Percentiles rank a stretch among this genome's conserved stretches.
Evolutionary conservation across 495 filamentous ascomycete species (phyloP).

Genomic region (Articulospora tetracladia): DNA sequence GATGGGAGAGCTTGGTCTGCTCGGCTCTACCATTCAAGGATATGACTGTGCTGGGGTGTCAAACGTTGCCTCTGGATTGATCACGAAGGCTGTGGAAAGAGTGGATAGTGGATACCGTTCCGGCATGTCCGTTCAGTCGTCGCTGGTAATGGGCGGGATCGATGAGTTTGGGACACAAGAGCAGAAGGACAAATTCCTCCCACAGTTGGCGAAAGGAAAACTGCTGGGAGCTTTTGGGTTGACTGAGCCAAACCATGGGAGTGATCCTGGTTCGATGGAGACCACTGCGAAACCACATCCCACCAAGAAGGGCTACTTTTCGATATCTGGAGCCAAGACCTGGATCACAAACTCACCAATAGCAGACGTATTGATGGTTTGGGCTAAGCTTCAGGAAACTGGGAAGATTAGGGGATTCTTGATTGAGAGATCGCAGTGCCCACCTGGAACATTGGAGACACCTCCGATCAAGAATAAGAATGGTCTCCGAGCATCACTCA

Average conservation of each 20-base stretch:
- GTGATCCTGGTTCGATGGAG: slow-evolving; percentile 96
- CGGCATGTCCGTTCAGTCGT: slow-evolving; percentile 94
- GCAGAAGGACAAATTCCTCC: slow-evolving; percentile 85
- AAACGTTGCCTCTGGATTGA: slow-evolving; percentile 85
- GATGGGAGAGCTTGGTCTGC: slow-evolving; percentile 92
- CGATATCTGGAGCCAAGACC: slow-evolving; percentile 84
- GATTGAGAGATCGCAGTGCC: slow-evolving; percentile 76
- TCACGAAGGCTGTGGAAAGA: slow-evolving; percentile 92
- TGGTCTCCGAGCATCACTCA: slow-evolving; percentile 87
- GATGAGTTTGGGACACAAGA: slow-evolving; percentile 87
- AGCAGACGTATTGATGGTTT: slow-evolving; percentile 84
- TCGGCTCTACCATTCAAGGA: slow-evolving; percentile 87
- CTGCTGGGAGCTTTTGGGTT: slow-evolving; percentile 88
- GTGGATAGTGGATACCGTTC: slow-evolving; percentile 95
- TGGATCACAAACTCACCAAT: slow-evolving; percentile 99
- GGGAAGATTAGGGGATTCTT: slow-evolving; percentile 96
- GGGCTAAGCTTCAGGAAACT: slow-evolving; percentile 87
- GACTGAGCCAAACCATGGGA: slow-evolving; percentile 97
- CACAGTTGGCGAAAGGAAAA: slow-evolving; percentile 80
- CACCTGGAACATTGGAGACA: slow-evolving; percentile 84
- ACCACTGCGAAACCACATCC: slow-evolving; percentile 82
- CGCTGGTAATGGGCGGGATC: slow-evolving; percentile 95
- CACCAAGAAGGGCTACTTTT: slow-evolving; percentile 77
- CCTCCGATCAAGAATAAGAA: slow-evolving; percentile 94
- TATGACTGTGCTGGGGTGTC: slow-evolving; percentile 94